Base-by-base conservation (phyloP, 106 monocot genomes). In the Acanthochlamys bracteata region DNA sequence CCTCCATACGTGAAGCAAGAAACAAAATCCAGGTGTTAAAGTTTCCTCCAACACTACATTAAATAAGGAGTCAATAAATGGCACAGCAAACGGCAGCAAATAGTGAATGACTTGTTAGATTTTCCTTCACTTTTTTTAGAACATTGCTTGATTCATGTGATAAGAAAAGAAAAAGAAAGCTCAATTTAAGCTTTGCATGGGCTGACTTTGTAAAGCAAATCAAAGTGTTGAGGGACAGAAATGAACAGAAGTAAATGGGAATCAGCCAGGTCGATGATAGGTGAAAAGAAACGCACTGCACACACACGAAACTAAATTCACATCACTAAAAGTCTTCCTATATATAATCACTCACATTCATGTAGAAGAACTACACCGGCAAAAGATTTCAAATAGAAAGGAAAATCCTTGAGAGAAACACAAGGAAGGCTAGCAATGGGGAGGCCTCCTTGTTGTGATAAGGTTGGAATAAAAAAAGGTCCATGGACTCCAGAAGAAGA, bases 401-500 rank as follows among this genome's bases (percentile, higher is more conserved):
- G 62, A 60, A 25, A 14, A 8, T 17, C 25, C 24, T 23, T 20
- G 61, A 26, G 12, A 59, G 15, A 21, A 53, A 20, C 0, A 13
- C 19, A 15, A 24, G 70, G 41, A 8, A 56, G 27, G 25, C 11
- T n/a, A 41, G 59, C 63, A 47, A 75, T 76, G 76, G 70, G 70
- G 19, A 76, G 68, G 33, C 65, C 76, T 57, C 76, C 70, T 45
- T 76, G 70, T 51, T 70, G 76, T 42, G 77, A 71, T 15, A 77
- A 67, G 54, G 55, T 73, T 60, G 79, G 79, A 4, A 66, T 82
- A 63, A 81, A 81, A 76, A 81, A 81, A 57, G 81, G 76, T 14
- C 84, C 84, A 0, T 84, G 84, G 84, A 84, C 76, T 13, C 84
- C 80, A 15, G 76, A 84, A 45, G 84, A 84, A 56, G 84, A 84